These are phyloP conservation scores for Rhizopogon sp. DNA, from an alignment of 768 basidiomycete genomes.

Conservation along the genomic window DNA sequence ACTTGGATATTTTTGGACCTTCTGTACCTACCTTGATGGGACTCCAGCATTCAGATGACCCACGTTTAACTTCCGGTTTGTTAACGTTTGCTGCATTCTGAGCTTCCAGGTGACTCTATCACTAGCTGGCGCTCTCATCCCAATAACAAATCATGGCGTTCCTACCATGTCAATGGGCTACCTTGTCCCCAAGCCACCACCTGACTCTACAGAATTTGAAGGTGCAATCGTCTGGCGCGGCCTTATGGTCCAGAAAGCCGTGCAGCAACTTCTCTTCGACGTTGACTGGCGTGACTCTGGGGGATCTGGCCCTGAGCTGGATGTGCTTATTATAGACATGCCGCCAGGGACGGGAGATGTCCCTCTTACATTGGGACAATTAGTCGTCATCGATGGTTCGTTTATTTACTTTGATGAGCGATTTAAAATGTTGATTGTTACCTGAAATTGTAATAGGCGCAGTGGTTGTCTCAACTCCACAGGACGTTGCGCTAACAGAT, in stretches of 20 bases:
- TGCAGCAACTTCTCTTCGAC: constrained; percentile 93
- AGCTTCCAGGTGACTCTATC: background rate
- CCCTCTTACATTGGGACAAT: constrained; percentile 84
- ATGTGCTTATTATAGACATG: constrained; percentile 91
- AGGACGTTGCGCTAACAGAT: constrained; percentile 89
- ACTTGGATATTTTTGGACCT: constrained; percentile 95
- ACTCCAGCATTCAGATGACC: constrained; percentile 72
- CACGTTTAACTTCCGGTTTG: constrained; percentile 66
- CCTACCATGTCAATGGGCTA: constrained; percentile 98
- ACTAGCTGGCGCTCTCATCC: constrained; percentile 72
- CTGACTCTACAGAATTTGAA: constrained; percentile 52
- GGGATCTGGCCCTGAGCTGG: constrained; percentile 45
- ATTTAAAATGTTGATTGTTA: background rate
- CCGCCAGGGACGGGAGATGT: constrained; percentile 98
- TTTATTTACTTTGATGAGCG: constrained; percentile 2
- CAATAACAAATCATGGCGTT: constrained; percentile 82
- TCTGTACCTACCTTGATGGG: constrained; percentile 93
- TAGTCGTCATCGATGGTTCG: constrained; percentile 79
- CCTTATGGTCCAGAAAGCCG: constrained; percentile 97
- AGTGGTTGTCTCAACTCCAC: constrained; percentile 93
- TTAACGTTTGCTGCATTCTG: constrained; percentile 16
- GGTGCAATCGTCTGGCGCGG: constrained; percentile 93
- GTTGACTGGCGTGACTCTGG: constrained; percentile 72
- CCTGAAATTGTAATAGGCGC: constrained; percentile 50
- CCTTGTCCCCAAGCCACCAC: constrained; percentile 58